Evolutionary conservation across 2,329 filamentous ascomycete genomes (phyloP).

Genomic region (Claviceps sp.): DNA sequence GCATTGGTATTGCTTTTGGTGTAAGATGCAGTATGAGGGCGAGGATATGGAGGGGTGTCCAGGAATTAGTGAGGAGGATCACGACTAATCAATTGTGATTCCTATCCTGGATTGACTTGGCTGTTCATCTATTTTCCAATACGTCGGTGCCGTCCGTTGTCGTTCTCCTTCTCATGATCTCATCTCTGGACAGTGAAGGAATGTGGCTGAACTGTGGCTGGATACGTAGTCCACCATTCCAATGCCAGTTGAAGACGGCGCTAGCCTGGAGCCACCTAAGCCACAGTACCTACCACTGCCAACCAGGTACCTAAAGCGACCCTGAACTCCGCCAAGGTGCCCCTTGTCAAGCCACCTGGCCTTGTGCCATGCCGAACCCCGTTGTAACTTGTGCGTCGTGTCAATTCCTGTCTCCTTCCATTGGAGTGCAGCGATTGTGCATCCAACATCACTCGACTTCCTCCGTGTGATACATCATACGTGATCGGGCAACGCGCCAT

Average conservation of each 20-base stretch:
- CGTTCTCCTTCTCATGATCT: too few relatives aligned
- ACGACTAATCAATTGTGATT: conserved; percentile 27
- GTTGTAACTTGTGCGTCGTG: background rate
- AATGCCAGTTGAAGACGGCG: too few relatives aligned
- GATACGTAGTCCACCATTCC: too few relatives aligned
- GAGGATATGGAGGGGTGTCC: conserved; percentile 75
- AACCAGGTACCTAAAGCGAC: background rate
- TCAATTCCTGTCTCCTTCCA: background rate
- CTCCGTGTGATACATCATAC: background rate
- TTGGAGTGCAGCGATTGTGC: conserved; percentile 1
- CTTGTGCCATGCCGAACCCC: background rate
- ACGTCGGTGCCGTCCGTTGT: too few relatives aligned
- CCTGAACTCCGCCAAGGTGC: background rate
- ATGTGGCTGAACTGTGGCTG: too few relatives aligned
- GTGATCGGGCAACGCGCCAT: background rate
- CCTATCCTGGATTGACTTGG: too few relatives aligned
- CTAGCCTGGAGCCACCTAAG: too few relatives aligned
- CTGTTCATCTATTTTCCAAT: too few relatives aligned
- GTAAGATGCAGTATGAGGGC: conserved; percentile 71
- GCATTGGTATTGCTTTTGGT: conserved; percentile 90
- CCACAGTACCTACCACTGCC: too few relatives aligned
- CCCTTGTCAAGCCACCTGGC: conserved; percentile 7
- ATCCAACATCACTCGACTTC: background rate
- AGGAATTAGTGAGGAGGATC: conserved; percentile 74
- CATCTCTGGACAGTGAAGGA: too few relatives aligned